Base-by-base conservation (phyloP, 2,329 filamentous ascomycete genomes). In the Cadophora gregata region DNA sequence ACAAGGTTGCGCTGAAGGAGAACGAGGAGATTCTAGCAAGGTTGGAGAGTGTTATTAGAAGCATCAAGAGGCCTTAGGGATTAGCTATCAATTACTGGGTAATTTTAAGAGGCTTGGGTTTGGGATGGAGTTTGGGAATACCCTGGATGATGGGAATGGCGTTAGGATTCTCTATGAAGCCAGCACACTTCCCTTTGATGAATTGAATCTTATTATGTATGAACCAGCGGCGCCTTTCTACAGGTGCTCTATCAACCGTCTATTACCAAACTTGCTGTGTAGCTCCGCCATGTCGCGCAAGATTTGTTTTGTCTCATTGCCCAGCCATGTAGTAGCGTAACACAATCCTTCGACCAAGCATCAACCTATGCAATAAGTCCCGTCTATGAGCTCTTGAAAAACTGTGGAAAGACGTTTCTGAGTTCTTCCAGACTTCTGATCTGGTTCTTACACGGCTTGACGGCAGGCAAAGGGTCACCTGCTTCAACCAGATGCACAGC, bases 401-500 rank as follows among this genome's bases (percentile, higher is more conserved):
- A 88, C 65, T 96, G 88, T 0, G 96, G 93, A 72, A 95, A 98
- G 12, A 91, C 79, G 0, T 81, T 81, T 55, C 91, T 87, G 66
- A 99, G 81, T 75, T 98, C 91, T 70, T 91, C 84, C 31, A 99
- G 80, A 75, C 88, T 85, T 53, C 86, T 84, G 71, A 99, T 91
- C 76, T 94, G 90, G 77, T 91, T 88, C 73, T 92, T 86, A 45
- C 90, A 90, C 4, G 90, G 90, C 67, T 85, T 87, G 5, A 82
- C 84, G 25, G 80, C 78, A 1, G 93, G 94, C 10, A 84, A 77
- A 19, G 85, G 81, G 38, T 93, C 83, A 7, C 85, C 86, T 42
- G 92, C 88, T 77, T 98, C 96, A 6, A 98, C 88, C 25, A 97
- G 84, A 79, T 98, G 96, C 6, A 87, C 91, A 0, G 90, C 88